Conservation (phyloP, 176 grass and related monocot genomes). For the Raddia guianensis region DNA sequence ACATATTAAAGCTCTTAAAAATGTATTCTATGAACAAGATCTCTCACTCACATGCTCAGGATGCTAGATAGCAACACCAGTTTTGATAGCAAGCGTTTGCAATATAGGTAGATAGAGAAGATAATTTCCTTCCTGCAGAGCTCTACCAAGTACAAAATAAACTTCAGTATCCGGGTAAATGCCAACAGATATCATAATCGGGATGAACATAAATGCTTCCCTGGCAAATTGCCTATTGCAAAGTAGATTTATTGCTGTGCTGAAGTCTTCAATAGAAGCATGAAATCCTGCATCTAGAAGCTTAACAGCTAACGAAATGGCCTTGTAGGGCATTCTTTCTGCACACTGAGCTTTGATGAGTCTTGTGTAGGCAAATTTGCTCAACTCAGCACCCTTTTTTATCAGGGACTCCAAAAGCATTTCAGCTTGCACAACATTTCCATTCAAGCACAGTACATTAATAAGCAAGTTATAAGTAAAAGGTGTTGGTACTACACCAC, state of each 20-base stretch:
- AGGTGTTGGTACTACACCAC: slow-evolving; percentile 48
- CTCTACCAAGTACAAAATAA: slow-evolving; percentile 49
- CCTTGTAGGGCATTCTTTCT: slow-evolving; percentile 59
- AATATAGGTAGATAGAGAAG: slow-evolving; percentile 54
- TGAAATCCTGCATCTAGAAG: slow-evolving; percentile 70
- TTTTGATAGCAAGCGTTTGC: slow-evolving; percentile 68
- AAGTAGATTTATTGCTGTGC: slow-evolving; percentile 76
- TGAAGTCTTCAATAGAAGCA: slow-evolving; percentile 74
- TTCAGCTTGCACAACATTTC: slow-evolving; percentile 68
- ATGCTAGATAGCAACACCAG: slow-evolving; percentile 44
- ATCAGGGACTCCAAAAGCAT: slow-evolving; percentile 57
- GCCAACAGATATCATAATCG: slow-evolving; percentile 67
- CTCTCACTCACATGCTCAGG: slow-evolving; percentile 47
- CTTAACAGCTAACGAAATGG: slow-evolving; percentile 52
- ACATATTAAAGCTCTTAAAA: too few species aligned
- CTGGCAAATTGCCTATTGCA: slow-evolving; percentile 70
- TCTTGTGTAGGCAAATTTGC: slow-evolving; percentile 80
- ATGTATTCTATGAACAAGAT: slow-evolving; percentile 22
- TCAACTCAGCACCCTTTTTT: slow-evolving; percentile 53
- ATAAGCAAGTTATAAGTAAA: slow-evolving; percentile 85
- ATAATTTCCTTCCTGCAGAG: slow-evolving; percentile 54
- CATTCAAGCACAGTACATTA: slow-evolving; percentile 64
- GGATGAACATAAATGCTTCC: slow-evolving; percentile 64
- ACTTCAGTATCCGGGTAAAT: slow-evolving; percentile 70
- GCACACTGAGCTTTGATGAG: slow-evolving; percentile 82